Evolutionary conservation across 169 alveolate genomes (phyloP).

Genomic region (Cardiosporidium cionae): DNA sequence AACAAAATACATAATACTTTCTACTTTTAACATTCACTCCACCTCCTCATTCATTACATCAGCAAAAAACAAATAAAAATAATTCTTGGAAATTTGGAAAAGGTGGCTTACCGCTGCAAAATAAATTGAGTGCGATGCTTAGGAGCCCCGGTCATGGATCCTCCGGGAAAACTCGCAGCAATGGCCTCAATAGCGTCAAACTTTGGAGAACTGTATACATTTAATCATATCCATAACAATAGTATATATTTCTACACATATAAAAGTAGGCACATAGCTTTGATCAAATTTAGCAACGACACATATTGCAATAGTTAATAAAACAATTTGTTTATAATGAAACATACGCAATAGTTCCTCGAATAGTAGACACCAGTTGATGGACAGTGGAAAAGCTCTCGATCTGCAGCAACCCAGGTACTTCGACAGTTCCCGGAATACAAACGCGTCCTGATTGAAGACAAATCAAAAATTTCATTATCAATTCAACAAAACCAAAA

Average conservation of each 20-base stretch:
- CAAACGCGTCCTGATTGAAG: constrained; percentile 26
- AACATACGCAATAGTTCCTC: constrained; percentile 25
- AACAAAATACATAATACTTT: not conserved
- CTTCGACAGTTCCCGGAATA: constrained; percentile 32
- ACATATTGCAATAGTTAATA: not conserved
- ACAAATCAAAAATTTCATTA: not conserved
- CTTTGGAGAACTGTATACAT: constrained; percentile 7
- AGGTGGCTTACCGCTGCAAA: not conserved
- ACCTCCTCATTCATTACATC: not conserved
- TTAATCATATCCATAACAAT: not conserved
- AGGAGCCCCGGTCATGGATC: constrained; percentile 55
- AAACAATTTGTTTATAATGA: not conserved
- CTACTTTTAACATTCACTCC: not conserved
- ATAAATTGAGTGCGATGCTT: constrained; percentile 32
- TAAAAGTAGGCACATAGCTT: not conserved
- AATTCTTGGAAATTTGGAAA: not conserved
- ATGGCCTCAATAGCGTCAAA: constrained; percentile 29
- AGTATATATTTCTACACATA: not conserved
- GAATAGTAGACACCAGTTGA: constrained; percentile 43
- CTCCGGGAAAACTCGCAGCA: constrained; percentile 45
- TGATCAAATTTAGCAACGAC: not conserved
- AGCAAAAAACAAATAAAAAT: not conserved
- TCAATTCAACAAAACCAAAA: no score
- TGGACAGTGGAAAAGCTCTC: constrained; percentile 38
- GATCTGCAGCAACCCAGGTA: constrained; percentile 26